Percentiles rank a stretch among this genome's conserved stretches.
These are phyloP conservation scores for Tetrapisispora fleetii DNA, from an alignment of 805 yeast genomes.

Conservation along the genomic window DNA sequence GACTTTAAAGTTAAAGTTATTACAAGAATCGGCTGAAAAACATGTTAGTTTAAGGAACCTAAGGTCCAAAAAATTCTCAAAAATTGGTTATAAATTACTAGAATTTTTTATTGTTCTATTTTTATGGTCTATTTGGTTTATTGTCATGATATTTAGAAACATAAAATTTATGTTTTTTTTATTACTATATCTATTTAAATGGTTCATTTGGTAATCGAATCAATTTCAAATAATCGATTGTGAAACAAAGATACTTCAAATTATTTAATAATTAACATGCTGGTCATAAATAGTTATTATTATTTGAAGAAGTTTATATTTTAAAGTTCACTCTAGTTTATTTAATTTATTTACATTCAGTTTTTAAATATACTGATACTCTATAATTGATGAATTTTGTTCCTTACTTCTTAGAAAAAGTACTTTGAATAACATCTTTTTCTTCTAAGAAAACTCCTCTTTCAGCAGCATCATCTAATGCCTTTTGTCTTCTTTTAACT, in stretches of 20 bases:
- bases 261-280: neutral
- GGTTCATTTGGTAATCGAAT: constrained; percentile 19
- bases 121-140: constrained; percentile 25
- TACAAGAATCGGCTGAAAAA: constrained; percentile 27
- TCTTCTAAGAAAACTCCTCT: constrained; percentile 36
- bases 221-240: no score
- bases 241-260: no score
- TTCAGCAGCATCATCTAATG: constrained; percentile 37
- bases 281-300: neutral
- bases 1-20: constrained; percentile 42
- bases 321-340: neutral
- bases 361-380: neutral
- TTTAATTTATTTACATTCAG: neutral
- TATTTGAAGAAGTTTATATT: neutral
- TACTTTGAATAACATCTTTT: constrained; percentile 9
- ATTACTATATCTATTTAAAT: constrained; percentile 12
- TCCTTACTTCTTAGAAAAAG: neutral
- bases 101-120: constrained; percentile 22
- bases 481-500: constrained; percentile 26
- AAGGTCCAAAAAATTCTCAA: constrained; percentile 16
- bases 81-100: constrained; percentile 16
- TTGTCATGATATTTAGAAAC: constrained; percentile 17
- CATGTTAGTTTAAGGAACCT: constrained; percentile 18
- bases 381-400: no score
- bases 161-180: constrained; percentile 10